Conservation (phyloP, 2,329 filamentous ascomycete species). For the Lizonia empirigonia region DNA sequence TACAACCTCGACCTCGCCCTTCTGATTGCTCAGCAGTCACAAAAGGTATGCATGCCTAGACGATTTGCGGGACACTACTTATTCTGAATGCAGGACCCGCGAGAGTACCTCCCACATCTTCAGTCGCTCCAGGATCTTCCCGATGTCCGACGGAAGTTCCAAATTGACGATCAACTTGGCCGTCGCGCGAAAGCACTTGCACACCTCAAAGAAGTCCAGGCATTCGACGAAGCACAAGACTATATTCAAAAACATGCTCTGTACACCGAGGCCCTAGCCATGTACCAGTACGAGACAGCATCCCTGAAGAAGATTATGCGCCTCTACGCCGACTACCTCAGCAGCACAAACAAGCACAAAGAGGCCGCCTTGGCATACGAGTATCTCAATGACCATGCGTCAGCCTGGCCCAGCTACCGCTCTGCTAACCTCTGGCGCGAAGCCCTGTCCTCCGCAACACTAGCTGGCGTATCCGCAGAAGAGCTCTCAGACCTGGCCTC, state of each 20-base stretch:
- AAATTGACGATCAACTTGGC: slow-evolving; percentile 86
- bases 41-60: slow-evolving; percentile 62
- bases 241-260: slow-evolving; percentile 82
- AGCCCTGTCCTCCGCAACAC: slow-evolving; percentile 77
- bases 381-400: slow-evolving; percentile 73
- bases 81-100: slow-evolving; percentile 65
- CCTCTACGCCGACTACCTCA: slow-evolving; percentile 80
- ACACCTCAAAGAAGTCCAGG: slow-evolving; percentile 74
- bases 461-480: slow-evolving; percentile 61
- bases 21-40: slow-evolving; percentile 91
- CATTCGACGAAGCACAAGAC: slow-evolving; percentile 75
- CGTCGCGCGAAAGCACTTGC: slow-evolving; percentile 76
- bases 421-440: slow-evolving; percentile 90
- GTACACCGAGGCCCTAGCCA: slow-evolving; percentile 75
- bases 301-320: slow-evolving; percentile 72
- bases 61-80: too few relatives aligned
- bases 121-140: slow-evolving; percentile 81
- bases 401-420: slow-evolving; percentile 83
- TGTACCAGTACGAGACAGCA: slow-evolving; percentile 81
- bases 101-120: slow-evolving; percentile 94
- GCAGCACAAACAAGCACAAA: slow-evolving; percentile 74
- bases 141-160: slow-evolving; percentile 73
- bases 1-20: slow-evolving; percentile 91
- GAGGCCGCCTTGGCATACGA: slow-evolving; percentile 93
- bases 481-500: slow-evolving; percentile 72